Evolutionary conservation across 345 rosid species (phyloP), one percentile per base, ranked within the genome.

Genomic region (Pistacia integerrima): DNA sequence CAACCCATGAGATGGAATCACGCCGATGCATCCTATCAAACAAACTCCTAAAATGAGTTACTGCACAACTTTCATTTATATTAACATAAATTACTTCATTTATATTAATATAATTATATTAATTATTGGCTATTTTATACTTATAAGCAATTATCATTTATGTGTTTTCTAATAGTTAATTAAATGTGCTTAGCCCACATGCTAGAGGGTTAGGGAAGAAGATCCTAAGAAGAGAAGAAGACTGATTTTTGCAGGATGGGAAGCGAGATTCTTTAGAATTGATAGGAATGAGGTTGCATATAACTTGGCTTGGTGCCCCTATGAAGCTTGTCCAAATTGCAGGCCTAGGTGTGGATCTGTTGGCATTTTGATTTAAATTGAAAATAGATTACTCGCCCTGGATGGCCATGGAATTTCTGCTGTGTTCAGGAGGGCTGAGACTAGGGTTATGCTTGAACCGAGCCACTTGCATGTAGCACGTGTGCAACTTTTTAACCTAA

Each of bases 391-490:
- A 44, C 28, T 81, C 16, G 84, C 67, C 2, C 59, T 81, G 70
- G 84, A 81, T 64, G 81, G 84, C 13, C 84, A 81, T 57, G 52
- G 79, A 57, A 30, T 77, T 49, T 78, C 76, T 14, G 57, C 77
- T 28, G 72, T 30, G 16, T 81, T 81, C 58, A 20, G 2, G 6
- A 69, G 80, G 78, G 84, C 71, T 18, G 17, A 2, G 4, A 69
- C 77, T 75, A 25, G 25, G 25, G 25, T 25, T 25, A 25, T 25
- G 25, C 1, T 25, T 25, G 25, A 25, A 25, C 1, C 25, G 25
- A 25, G 25, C 25, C 25, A 25, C 25, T 25, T 25, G 25, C 25
- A 25, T 25, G 25, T 25, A 25, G 25, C 25, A 25, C 25, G 25
- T 25, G 25, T 25, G 25, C 25, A 25, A 25, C 25, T 25, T 25